Percentiles rank a stretch among this genome's conserved stretches.
Conservation (phyloP, 2,329 filamentous ascomycete genomes). For the Neonectria sp. region DNA sequence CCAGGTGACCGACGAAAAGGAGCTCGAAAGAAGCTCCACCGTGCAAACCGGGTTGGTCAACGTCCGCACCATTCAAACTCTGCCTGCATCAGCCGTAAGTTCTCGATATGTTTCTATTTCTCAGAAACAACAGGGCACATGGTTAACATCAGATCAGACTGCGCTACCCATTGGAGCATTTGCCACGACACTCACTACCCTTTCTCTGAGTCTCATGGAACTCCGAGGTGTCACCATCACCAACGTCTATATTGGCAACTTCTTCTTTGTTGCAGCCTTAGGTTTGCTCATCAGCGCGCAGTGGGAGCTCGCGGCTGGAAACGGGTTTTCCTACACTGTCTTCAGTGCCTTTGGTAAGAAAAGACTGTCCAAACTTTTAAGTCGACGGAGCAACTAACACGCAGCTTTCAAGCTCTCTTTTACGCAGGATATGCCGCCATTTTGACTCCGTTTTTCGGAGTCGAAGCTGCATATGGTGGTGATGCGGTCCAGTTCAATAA, state of each 20-base stretch:
- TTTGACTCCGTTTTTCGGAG: conserved; percentile 42
- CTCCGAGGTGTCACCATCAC: conserved; percentile 47
- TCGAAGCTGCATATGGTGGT: conserved; percentile 46
- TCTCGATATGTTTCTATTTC: not conserved
- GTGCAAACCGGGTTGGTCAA: not conserved
- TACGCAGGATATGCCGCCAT: conserved; percentile 49
- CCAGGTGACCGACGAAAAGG: not conserved
- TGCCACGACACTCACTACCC: conserved; percentile 45
- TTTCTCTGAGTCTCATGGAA: conserved; percentile 50
- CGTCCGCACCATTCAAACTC: not conserved
- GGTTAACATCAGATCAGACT: conserved; percentile 19
- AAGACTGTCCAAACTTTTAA: not conserved
- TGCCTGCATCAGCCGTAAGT: not conserved
- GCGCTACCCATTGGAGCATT: conserved; percentile 50
- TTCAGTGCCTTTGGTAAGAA: conserved; percentile 46
- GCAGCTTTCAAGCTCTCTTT: conserved; percentile 38
- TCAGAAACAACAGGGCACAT: not conserved
- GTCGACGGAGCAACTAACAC: not conserved
- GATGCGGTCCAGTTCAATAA: conserved; percentile 47
- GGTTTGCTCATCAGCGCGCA: conserved; percentile 49
- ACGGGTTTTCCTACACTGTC: conserved; percentile 49
- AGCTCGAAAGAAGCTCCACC: not conserved
- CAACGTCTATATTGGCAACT: conserved; percentile 47
- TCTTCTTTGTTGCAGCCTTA: conserved; percentile 49
- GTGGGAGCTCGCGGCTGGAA: conserved; percentile 47